Evolutionary conservation across 1,139 yeast genomes (phyloP).

Genomic region (Yamadazyma trypodendri): DNA sequence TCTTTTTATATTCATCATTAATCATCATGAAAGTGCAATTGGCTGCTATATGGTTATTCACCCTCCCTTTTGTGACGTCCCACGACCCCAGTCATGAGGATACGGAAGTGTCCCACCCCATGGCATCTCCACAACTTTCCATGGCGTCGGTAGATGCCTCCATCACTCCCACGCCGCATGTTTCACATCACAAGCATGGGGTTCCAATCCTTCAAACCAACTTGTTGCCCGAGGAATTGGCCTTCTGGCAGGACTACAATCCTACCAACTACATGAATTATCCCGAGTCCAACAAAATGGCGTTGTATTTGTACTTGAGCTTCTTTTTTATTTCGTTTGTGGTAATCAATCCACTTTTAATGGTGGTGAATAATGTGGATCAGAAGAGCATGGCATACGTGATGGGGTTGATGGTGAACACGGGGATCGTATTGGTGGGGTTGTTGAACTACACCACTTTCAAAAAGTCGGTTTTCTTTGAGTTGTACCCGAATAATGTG

Average conservation of each 20-base stretch:
- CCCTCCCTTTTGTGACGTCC: background rate
- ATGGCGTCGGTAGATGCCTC: background rate
- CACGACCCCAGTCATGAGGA: slow-evolving; percentile 3
- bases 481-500: slow-evolving; percentile 72
- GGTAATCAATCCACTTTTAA: slow-evolving; percentile 65
- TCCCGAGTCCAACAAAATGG: slow-evolving; percentile 48
- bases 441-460: slow-evolving; percentile 61
- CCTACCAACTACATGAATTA: slow-evolving; percentile 75
- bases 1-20: background rate
- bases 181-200: slow-evolving; percentile 61
- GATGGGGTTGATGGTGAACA: slow-evolving; percentile 54
- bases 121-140: background rate
- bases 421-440: slow-evolving; percentile 46
- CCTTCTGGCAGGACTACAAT: slow-evolving; percentile 77
- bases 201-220: slow-evolving; percentile 69
- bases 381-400: slow-evolving; percentile 52
- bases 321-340: slow-evolving; percentile 48
- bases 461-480: slow-evolving; percentile 52
- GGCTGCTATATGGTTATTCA: background rate
- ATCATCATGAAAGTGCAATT: background rate
- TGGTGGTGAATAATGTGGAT: slow-evolving; percentile 61
- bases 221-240: slow-evolving; percentile 67
- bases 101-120: background rate
- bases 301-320: slow-evolving; percentile 57
- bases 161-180: slow-evolving; percentile 48